Percentiles rank a stretch among this genome's conserved stretches.
Evolutionary conservation across 2,329 filamentous ascomycete species (phyloP).

Genomic region (Penicillium sp.): DNA sequence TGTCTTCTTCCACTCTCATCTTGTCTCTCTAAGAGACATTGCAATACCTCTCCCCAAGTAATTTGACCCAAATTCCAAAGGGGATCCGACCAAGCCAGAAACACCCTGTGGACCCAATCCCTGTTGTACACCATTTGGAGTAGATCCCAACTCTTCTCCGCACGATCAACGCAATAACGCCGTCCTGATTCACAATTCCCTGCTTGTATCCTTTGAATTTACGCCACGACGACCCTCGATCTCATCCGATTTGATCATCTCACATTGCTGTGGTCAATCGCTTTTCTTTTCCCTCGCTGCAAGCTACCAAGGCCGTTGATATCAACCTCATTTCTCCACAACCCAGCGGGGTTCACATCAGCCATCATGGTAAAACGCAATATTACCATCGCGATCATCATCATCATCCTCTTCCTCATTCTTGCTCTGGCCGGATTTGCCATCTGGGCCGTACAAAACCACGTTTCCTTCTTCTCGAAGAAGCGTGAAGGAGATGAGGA

Average conservation of each 20-base stretch:
- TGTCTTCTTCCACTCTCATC: constrained; percentile 1
- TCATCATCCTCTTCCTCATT: constrained; percentile 54
- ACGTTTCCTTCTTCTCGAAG: constrained; percentile 35
- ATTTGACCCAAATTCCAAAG: background rate
- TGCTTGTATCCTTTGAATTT: background rate
- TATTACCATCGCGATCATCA: constrained; percentile 54
- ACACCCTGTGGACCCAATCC: too few relatives aligned
- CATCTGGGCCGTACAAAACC: constrained; percentile 41
- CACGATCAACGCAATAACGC: background rate
- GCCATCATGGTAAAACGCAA: constrained; percentile 49
- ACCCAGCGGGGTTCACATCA: constrained; percentile 5
- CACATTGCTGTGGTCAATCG: background rate
- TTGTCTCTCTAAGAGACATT: background rate
- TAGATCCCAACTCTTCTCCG: background rate
- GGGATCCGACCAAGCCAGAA: background rate
- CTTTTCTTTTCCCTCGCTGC: background rate
- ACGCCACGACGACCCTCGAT: background rate
- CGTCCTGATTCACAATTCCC: background rate
- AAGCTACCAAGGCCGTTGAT: background rate
- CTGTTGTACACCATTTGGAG: background rate
- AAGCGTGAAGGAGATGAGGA: constrained; percentile 38
- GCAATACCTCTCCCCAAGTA: background rate
- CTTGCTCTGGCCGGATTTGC: constrained; percentile 47
- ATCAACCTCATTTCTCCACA: background rate
- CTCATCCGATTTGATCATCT: background rate